These are phyloP conservation scores for Xerocomellus intermedius DNA, from an alignment of 768 basidiomycete genomes.

Conservation along the genomic window DNA sequence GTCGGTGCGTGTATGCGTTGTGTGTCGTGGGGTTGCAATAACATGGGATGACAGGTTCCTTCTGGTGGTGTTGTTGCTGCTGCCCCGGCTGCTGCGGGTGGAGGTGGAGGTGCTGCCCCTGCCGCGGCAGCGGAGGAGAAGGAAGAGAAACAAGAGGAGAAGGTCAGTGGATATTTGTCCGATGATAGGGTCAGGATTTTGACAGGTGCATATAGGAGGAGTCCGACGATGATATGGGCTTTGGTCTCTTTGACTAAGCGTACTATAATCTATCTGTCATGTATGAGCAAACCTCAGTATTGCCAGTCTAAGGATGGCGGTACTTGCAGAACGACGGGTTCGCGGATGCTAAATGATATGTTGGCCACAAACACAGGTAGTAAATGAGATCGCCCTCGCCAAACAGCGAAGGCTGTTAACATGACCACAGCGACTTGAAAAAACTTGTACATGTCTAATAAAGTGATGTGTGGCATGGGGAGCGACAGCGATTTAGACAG, in stretches of 20 bases:
- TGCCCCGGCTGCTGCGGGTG: conserved; percentile 46
- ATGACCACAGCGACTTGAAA: too few relatives aligned
- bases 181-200: not conserved
- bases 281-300: too few relatives aligned
- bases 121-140: conserved; percentile 72
- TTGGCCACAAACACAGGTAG: too few relatives aligned
- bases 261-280: conserved; percentile 1
- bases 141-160: conserved; percentile 89
- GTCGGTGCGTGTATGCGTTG: conserved; percentile 59
- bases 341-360: too few relatives aligned
- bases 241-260: conserved; percentile 92
- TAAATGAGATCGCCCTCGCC: too few relatives aligned
- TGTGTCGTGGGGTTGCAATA: conserved; percentile 1
- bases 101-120: conserved; percentile 45
- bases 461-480: too few relatives aligned
- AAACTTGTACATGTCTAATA: too few relatives aligned
- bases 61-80: conserved; percentile 83
- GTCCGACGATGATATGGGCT: conserved; percentile 99
- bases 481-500: too few relatives aligned
- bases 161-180: conserved; percentile 46
- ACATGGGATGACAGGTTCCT: conserved; percentile 58
- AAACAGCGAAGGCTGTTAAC: too few relatives aligned
- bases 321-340: too few relatives aligned
- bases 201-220: conserved; percentile 59
- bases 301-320: too few relatives aligned